A percentile compares a stretch with the other conserved stretches of the same genome.
Conservation (phyloP, 306 rosid species). For the Geum urbanum region DNA sequence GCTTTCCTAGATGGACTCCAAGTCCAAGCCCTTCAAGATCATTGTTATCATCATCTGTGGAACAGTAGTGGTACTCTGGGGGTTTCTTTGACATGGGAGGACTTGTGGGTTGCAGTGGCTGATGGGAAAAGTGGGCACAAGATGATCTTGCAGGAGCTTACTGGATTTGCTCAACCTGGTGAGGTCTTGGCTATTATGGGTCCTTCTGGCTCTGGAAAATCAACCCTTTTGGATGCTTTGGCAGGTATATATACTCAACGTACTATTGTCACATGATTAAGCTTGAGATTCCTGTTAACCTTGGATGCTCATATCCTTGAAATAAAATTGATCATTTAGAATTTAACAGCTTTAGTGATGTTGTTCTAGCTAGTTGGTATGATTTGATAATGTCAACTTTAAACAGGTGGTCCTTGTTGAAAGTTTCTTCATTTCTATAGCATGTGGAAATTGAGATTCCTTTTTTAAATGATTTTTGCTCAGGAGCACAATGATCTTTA, state of each 20-base stretch:
- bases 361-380: no score
- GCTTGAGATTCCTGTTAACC: no score
- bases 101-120: slow-evolving; percentile 30
- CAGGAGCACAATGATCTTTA: neutral
- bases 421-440: neutral
- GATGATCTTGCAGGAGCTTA: slow-evolving; percentile 32
- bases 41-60: neutral
- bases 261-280: no score
- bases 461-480: neutral
- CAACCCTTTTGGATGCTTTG: slow-evolving; percentile 65
- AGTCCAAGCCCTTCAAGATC: slow-evolving; percentile 27
- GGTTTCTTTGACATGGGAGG: slow-evolving; percentile 31
- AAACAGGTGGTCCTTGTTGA: neutral
- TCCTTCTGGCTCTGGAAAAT: slow-evolving; percentile 72
- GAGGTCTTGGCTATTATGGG: slow-evolving; percentile 73
- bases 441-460: neutral
- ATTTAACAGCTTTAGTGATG: no score
- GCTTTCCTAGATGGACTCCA: slow-evolving; percentile 30
- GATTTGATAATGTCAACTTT: neutral
- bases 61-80: neutral
- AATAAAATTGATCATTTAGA: no score
- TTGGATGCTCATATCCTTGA: no score
- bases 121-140: slow-evolving; percentile 17
- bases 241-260: slow-evolving; percentile 34
- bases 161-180: slow-evolving; percentile 60